phyloP scores from a whole-genome alignment of 768 basidiomycete species.

The Tephrocybe sp. region DNA sequence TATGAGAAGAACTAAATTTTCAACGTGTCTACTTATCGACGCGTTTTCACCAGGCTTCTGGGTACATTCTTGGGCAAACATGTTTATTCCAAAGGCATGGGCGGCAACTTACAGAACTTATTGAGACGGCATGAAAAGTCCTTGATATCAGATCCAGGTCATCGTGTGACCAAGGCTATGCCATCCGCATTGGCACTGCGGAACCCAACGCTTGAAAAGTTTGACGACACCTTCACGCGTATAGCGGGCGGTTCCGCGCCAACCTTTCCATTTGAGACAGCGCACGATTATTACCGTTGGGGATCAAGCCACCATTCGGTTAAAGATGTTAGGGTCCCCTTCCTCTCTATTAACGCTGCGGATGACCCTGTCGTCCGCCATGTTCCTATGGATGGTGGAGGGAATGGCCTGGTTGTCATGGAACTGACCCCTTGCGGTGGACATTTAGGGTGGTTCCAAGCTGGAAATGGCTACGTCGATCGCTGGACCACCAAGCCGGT shows the following conservation, averaged over 20 bases:
- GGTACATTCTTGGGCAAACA: constrained; percentile 55
- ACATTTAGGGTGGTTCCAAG: constrained; percentile 84
- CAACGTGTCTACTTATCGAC: constrained; percentile 14
- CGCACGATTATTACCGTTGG: constrained; percentile 48
- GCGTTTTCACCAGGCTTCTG: constrained; percentile 43
- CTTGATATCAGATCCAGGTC: constrained; percentile 51
- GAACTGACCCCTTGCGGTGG: constrained; percentile 67
- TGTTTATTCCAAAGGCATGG: constrained; percentile 81
- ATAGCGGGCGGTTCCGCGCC: constrained; percentile 69
- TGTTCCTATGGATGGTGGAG: constrained; percentile 56
- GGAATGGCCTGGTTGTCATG: constrained; percentile 56
- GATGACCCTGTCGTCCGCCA: constrained; percentile 77
- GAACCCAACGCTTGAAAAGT: constrained; percentile 53
- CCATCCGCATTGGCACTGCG: constrained; percentile 45
- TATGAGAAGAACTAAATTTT: constrained; percentile 23
- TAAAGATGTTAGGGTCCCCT: constrained; percentile 64
- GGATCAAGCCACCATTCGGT: constrained; percentile 64
- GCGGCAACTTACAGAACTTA: constrained; percentile 63
- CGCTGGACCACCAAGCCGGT: constrained; percentile 76
- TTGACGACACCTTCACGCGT: constrained; percentile 66
- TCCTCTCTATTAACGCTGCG: constrained; percentile 70
- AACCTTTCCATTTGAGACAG: constrained; percentile 46
- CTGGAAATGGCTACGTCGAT: constrained; percentile 36
- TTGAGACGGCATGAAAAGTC: constrained; percentile 49
- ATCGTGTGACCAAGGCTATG: constrained; percentile 49